A percentile compares a stretch with the other conserved stretches of the same genome.
These are phyloP conservation scores for Colletotrichum tanaceti DNA, from an alignment of 2,329 filamentous ascomycete species.

Conservation along the genomic window DNA sequence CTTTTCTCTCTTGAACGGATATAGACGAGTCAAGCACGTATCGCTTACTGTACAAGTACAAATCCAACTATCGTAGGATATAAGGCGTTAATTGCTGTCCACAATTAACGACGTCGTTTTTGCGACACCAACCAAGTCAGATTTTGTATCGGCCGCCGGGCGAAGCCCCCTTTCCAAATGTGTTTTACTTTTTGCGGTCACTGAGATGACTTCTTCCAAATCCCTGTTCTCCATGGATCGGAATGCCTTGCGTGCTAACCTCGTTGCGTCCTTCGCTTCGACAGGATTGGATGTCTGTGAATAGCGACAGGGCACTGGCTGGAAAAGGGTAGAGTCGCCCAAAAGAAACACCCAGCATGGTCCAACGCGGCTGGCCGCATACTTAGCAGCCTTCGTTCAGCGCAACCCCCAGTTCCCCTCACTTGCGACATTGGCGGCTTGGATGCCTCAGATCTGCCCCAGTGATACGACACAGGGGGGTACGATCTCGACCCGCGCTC, in stretches of 20 bases:
- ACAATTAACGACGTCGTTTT: too few species aligned
- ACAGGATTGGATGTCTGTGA: too few species aligned
- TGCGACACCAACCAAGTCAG: constrained; percentile 12
- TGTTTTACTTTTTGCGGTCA: constrained; percentile 2
- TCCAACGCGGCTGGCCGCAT: neutral
- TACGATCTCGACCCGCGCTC: constrained; percentile 12
- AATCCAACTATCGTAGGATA: too few species aligned
- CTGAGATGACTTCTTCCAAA: neutral
- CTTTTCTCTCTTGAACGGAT: neutral
- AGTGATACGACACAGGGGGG: constrained; percentile 36
- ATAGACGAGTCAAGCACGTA: neutral
- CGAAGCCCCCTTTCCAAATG: constrained; percentile 3
- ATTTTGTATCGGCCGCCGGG: constrained; percentile 8
- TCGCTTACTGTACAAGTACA: constrained; percentile 3
- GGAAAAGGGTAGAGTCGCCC: too few species aligned
- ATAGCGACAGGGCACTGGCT: too few species aligned
- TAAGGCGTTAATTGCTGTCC: too few species aligned
- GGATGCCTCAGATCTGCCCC: constrained; percentile 38
- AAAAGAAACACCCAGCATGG: constrained; percentile 17
- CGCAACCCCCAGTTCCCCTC: constrained; percentile 1
- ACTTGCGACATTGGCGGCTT: constrained; percentile 38
- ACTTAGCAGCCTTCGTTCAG: neutral
- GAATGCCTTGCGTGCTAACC: neutral
- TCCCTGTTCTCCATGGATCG: neutral
- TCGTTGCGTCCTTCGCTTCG: neutral